Evolutionary conservation across 139 green algal genomes (phyloP), one percentile per base, ranked within the genome.

Genomic region (Chlorella sp.): DNA sequence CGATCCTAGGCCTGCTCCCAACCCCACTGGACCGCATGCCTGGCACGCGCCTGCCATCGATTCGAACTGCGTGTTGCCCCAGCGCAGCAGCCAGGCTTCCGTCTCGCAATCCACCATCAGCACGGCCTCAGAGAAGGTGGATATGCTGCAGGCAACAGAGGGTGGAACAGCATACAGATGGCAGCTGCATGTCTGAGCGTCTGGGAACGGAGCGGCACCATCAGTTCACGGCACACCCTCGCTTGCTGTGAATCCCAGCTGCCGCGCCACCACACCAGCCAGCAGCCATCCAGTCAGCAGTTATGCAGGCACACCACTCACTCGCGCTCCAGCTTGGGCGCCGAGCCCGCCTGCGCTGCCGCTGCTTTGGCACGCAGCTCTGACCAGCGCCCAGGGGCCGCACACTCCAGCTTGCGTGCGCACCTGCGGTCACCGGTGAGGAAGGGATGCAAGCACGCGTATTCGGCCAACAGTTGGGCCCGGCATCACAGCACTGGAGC

Each of bases 41-140:
- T 4, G 18, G 12, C 51, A 60, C 69, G 17, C 25, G 34, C 69
- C 69, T 2, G 69, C 36, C 26, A 75, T 38, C 38, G 20, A 23
- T 11, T 28, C 69, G 51, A 75, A 75, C 38, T 75, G 21, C 20
- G 17, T 25, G 69, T 75, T 75, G 36, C 30, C 69, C 69, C 36
- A 75, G 69, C 69, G 69, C 34, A 75, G 38, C 69, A 57, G 38
- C 69, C 69, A 75, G 38, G 23, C 38, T 13, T 75, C 69, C 23
- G 69, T 75, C 38, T 56, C 38, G 18, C 44, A 17, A 26, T 75
- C 38, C 21, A 41, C 51, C 38, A 75, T 25, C 21, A 75, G 36
- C 69, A 75, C 38, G 6, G 69, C 69, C 23, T 56, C 38, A 1
- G 20, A 9, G 38, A 21, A 3, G 9, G 23, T 25, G 13, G 38